Conservation (phyloP, 768 basidiomycete genomes). For the Dacryopinax spathularia region DNA sequence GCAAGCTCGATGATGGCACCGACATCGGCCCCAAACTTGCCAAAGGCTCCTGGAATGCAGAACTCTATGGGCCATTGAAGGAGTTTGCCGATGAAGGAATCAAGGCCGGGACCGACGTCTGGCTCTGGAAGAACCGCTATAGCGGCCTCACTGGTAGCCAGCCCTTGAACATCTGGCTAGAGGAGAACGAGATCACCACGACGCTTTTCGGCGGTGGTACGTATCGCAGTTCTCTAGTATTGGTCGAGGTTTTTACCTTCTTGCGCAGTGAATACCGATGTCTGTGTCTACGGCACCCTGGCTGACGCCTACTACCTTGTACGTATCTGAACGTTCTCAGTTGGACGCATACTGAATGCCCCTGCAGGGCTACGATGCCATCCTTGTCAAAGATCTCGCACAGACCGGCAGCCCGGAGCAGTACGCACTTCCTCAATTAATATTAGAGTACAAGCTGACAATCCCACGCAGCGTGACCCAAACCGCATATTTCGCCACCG, state of each 20-base stretch:
- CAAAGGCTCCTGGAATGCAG: background rate
- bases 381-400: background rate
- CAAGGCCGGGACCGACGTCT: constrained; percentile 15
- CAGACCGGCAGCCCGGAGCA: background rate
- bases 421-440: background rate
- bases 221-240: background rate
- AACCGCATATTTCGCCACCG: background rate
- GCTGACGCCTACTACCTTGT: constrained; percentile 2
- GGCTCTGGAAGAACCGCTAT: constrained; percentile 1
- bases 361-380: background rate
- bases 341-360: background rate
- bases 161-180: background rate
- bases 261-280: background rate
- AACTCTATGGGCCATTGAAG: background rate
- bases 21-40: background rate
- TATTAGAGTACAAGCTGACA: background rate
- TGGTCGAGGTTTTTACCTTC: background rate
- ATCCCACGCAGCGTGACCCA: background rate
- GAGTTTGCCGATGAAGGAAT: background rate
- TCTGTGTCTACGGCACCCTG: background rate
- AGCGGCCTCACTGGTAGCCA: background rate
- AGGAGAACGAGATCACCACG: background rate
- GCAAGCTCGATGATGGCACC: background rate
- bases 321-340: background rate
- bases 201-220: background rate